phyloP scores from a whole-genome alignment of 2,329 filamentous ascomycete species.

The Grosmannia penicillata region DNA sequence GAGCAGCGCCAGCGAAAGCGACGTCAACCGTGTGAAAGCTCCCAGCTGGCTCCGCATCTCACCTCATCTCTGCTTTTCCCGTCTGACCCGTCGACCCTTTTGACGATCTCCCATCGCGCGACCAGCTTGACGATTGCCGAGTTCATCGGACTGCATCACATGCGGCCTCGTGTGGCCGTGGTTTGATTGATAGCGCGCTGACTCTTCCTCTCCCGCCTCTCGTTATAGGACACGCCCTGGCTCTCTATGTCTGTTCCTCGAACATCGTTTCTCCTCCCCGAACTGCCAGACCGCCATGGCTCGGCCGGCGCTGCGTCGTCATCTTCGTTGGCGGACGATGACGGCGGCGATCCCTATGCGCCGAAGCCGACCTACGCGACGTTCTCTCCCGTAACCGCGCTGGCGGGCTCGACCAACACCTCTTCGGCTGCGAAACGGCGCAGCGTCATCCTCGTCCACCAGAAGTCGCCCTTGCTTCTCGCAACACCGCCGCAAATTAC shows the following conservation, averaged over 20 bases:
- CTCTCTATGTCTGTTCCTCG: constrained; percentile 36
- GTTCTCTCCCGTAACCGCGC: constrained; percentile 75
- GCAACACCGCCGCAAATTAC: constrained; percentile 93
- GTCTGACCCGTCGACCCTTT: no score
- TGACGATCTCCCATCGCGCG: no score
- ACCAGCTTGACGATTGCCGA: no score
- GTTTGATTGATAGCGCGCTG: background rate
- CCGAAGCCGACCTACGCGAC: constrained; percentile 64
- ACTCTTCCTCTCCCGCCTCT: background rate
- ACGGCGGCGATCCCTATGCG: constrained; percentile 15
- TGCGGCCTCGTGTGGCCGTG: background rate
- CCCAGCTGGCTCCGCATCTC: no score
- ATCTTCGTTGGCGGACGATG: constrained; percentile 9
- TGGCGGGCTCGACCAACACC: constrained; percentile 37
- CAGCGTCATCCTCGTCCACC: constrained; percentile 87
- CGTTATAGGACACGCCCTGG: constrained; percentile 31
- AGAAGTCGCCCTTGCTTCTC: constrained; percentile 84
- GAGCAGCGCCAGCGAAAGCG: no score
- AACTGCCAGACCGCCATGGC: constrained; percentile 15
- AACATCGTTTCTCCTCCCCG: constrained; percentile 16
- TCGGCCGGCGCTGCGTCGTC: constrained; percentile 11
- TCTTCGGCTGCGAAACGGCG: constrained; percentile 57
- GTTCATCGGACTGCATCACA: no score
- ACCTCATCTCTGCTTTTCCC: no score
- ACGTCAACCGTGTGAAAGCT: no score